Base-by-base conservation (phyloP, 2,329 filamentous ascomycete species). In the Ophiostoma pallidulum region DNA sequence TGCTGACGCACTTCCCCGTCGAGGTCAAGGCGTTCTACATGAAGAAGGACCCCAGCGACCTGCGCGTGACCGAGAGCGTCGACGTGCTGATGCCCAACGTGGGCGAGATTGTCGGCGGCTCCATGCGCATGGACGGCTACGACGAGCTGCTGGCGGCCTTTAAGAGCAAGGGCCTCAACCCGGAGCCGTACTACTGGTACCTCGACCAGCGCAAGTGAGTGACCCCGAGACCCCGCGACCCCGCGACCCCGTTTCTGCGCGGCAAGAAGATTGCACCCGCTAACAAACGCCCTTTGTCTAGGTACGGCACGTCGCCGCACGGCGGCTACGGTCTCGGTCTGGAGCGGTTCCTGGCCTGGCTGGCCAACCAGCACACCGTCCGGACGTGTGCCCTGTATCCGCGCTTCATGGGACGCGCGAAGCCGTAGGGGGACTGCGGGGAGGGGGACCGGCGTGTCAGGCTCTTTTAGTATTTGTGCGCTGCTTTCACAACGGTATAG, bases 1-100 rank as follows among this genome's bases (percentile, higher is more conserved):
- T 58, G 29, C 53, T 58, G 36, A 97, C 91, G 3, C 91, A 97
- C 69, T 98, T 98, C 79, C 92, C 92, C 18, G 82, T 82, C 51
- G 88, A 91, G 70, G 95, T 98, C 75, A 98, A 98, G 75, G 86
- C 92, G 1, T 98, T 98, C 67, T 98, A 98, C 77, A 98, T 98
- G 92, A 84, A 90, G 69, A 90, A 84, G 68, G 92, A 91, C 58
- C 72, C 75, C 37, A 68, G 76, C 26, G 92, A 98, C 62, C 70
- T 68, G 26, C 78, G 90, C 22, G 88, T 96, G 24, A 98, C 92
- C 0, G 91, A 98, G 74, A 88, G 81, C 53, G 91, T 97, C 13
- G 92, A 98, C 60, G 72, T 75, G 43, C 64, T 83, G 55, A 63
- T 98, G 89, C 92, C 92, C 10, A 88, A 88, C 57, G 92, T 98